A percentile compares a stretch with the other conserved stretches of the same genome.
Conservation (phyloP, 441 rosid species). For the Cnidoscolus chayamansa region DNA sequence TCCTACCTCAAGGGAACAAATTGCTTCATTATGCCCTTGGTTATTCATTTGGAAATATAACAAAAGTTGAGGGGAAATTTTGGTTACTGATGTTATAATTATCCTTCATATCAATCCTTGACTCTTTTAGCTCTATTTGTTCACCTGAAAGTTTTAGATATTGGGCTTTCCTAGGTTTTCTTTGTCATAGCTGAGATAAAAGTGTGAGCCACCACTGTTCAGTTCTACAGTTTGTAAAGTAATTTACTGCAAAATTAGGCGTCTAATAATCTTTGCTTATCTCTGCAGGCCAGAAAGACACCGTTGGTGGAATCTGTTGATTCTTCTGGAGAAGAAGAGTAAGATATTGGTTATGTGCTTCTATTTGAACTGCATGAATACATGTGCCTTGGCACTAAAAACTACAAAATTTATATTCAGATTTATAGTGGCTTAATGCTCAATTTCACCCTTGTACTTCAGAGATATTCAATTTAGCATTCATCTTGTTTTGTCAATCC, state of each 20-base stretch:
- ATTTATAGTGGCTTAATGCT: too few species aligned
- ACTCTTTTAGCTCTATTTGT: not conserved
- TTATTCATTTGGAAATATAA: not conserved
- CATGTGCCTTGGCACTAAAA: conserved; percentile 12
- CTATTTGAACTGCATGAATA: conserved; percentile 14
- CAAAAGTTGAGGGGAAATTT: not conserved
- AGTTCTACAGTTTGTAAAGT: not conserved
- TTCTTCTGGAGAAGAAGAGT: conserved; percentile 99
- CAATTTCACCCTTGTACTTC: too few species aligned
- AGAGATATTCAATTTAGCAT: too few species aligned
- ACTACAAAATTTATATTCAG: conserved; percentile 10
- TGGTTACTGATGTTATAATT: too few species aligned
- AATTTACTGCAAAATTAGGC: conserved; percentile 5
- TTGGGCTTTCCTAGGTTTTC: not conserved
- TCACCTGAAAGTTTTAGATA: not conserved
- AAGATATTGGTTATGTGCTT: conserved; percentile 37
- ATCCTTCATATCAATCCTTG: not conserved
- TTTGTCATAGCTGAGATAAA: not conserved
- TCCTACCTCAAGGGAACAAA: not conserved
- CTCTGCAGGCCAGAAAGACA: conserved; percentile 76
- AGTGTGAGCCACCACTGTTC: not conserved
- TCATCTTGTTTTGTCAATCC: too few species aligned
- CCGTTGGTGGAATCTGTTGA: conserved; percentile 84
- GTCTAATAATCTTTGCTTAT: conserved; percentile 23
- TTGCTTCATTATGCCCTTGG: not conserved